A percentile compares a stretch with the other conserved stretches of the same genome.
These are phyloP conservation scores for Alternaria novae-zelandiae DNA, from an alignment of 2,329 filamentous ascomycete genomes.

Conservation along the genomic window DNA sequence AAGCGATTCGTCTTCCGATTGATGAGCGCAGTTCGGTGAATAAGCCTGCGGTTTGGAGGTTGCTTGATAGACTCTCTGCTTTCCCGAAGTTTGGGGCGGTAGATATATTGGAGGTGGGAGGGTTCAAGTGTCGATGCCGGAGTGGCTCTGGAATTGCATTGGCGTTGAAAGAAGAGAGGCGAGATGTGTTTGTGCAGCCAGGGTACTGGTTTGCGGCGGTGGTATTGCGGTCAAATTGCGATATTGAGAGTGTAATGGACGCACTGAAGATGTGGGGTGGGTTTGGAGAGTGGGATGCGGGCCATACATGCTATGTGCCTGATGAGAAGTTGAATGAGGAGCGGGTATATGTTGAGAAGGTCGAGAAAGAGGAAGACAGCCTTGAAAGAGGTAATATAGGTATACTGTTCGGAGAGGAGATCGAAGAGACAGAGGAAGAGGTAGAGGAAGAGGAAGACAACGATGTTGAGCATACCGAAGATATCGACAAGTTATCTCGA, in stretches of 20 bases:
- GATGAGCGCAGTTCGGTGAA: neutral
- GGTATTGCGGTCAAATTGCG: neutral
- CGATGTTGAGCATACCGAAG: neutral
- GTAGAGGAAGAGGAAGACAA: neutral
- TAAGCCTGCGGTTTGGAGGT: neutral
- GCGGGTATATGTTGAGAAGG: neutral
- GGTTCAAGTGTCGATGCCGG: neutral
- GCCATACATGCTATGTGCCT: neutral
- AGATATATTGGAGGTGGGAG: neutral
- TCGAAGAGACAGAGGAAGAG: neutral
- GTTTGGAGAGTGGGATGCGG: neutral
- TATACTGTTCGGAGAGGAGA: neutral
- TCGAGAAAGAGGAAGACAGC: neutral
- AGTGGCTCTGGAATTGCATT: neutral
- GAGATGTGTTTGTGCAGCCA: neutral
- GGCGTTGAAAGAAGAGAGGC: neutral
- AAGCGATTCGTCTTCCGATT: neutral
- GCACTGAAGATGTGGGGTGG: neutral
- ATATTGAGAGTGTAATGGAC: neutral
- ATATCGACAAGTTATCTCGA: neutral
- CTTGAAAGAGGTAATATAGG: neutral
- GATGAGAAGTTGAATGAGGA: neutral
- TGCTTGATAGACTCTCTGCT: neutral
- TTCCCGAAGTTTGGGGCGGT: neutral
- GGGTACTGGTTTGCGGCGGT: neutral